These are phyloP conservation scores for Yamadazyma blattariae DNA, from an alignment of 1,139 yeast species.

Conservation along the genomic window DNA sequence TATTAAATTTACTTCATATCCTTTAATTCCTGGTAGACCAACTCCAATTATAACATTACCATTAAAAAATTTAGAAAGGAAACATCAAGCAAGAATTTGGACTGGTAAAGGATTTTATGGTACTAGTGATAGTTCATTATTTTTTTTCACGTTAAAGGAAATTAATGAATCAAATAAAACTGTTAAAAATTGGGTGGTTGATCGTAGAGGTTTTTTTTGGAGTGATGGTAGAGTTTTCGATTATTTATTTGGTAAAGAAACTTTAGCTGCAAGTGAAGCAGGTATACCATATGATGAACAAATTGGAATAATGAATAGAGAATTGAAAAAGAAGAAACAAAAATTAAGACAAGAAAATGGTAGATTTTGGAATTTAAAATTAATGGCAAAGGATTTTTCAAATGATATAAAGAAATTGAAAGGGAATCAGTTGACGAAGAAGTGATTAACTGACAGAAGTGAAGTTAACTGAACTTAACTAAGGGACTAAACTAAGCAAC, in stretches of 20 bases:
- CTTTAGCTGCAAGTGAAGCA: constrained; percentile 71
- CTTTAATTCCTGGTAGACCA: constrained; percentile 70
- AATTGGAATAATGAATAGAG: constrained; percentile 39
- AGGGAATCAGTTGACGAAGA: constrained; percentile 8
- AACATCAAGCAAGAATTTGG: constrained; percentile 67
- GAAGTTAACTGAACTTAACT: too few species aligned
- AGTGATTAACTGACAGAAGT: too few species aligned
- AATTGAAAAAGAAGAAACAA: constrained; percentile 38
- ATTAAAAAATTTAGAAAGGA: constrained; percentile 51
- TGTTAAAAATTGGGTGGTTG: constrained; percentile 70
- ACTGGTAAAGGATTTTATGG: constrained; percentile 88
- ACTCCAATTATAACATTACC: constrained; percentile 76
- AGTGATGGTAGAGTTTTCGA: constrained; percentile 88
- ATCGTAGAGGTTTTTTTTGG: constrained; percentile 86
- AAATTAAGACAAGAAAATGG: constrained; percentile 40
- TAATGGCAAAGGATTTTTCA: constrained; percentile 33
- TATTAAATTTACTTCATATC: constrained; percentile 68
- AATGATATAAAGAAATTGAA: constrained; percentile 27
- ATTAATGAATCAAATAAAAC: constrained; percentile 30
- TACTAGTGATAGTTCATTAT: constrained; percentile 70
- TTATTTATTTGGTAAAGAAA: constrained; percentile 73
- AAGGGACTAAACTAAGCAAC: too few species aligned
- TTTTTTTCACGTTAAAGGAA: constrained; percentile 71
- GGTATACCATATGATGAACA: constrained; percentile 69
- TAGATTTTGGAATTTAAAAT: constrained; percentile 37